These are phyloP conservation scores for Talaromyces pinophilus DNA, from an alignment of 2,329 filamentous ascomycete genomes.

Conservation along the genomic window DNA sequence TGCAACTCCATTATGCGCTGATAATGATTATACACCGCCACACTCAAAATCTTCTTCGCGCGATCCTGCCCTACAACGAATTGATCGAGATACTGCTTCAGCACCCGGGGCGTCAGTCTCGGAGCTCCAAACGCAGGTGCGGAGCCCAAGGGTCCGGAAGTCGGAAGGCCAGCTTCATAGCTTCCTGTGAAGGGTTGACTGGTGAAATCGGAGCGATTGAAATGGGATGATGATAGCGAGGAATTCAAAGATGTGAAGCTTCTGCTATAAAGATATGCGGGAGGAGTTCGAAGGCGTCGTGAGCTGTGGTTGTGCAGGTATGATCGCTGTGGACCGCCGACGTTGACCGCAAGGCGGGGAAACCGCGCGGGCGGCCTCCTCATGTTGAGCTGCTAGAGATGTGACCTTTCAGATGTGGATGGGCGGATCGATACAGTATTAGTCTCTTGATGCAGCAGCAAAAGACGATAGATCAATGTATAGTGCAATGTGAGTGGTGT, in stretches of 20 bases:
- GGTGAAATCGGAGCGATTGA: conserved; percentile 63
- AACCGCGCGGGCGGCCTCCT: conserved; percentile 35
- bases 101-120: conserved; percentile 61
- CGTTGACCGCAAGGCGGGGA: conserved; percentile 28
- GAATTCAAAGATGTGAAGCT: conserved; percentile 27
- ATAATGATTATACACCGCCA: conserved; percentile 96
- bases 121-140: conserved; percentile 60
- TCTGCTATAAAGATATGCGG: conserved; percentile 20
- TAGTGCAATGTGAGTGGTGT: background rate
- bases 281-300: conserved; percentile 29
- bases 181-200: conserved; percentile 62
- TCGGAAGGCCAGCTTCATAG: conserved; percentile 65
- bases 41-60: conserved; percentile 86
- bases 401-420: background rate
- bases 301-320: conserved; percentile 12
- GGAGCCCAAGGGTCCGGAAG: conserved; percentile 63
- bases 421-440: too few species aligned
- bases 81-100: conserved; percentile 90
- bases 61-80: conserved; percentile 96
- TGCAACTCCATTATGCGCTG: conserved; percentile 77
- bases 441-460: too few species aligned
- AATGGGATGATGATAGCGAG: conserved; percentile 48
- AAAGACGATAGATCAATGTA: too few species aligned
- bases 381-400: conserved; percentile 31
- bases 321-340: conserved; percentile 25